Base-by-base conservation (phyloP, 371 early-diverging fungal genomes). In the Mortierella sp. region DNA sequence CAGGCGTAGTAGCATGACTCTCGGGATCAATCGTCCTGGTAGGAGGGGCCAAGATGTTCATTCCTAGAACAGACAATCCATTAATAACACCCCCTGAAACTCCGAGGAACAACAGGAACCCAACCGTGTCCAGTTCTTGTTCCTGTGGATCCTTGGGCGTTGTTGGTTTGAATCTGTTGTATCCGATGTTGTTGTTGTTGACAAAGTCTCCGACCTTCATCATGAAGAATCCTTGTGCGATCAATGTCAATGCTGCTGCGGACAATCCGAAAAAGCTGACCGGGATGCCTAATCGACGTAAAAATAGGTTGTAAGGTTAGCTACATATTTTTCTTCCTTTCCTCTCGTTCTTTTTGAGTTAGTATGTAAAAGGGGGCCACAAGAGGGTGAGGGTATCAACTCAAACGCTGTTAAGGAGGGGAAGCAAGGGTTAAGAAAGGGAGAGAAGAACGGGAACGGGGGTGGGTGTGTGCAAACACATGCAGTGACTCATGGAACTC, bases 191-290 rank as follows among this genome's bases (percentile, higher is more conserved):
- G 57, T 5, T 57, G 60, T 24, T 38, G 44, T 70, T 58, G 3
- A 78, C 21, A 3, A n/a, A 24, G 65, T 42, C 26, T 3, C 31
- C 28, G 14, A 70, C 50, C 31, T 74, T 34, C 58, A 72, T 50
- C 71, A 74, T 79, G 48, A 81, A 84, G 71, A 78, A 84, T 1
- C 26, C 19, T 50, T 81, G 84, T 21, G 84, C 75, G 4, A 84
- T 45, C 19, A 73, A 7, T 7, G 84, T 80, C 70, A 84, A 45
- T 21, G 54, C 47, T 24, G 84, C 84, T 0, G 84, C 84, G 2
- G 84, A 84, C 16, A 84, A 58, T n/a, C 84, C 84, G 60, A 84
- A 84, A 58, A 84, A 81, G 48, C 81, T 81, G 63, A 79, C 78
- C 7, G 81, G 81, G 54, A 84, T 74, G 58, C 84, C 84, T 84